Evolutionary conservation across 169 alveolate species (phyloP).

Genomic region (Plasmodium gonderi): DNA sequence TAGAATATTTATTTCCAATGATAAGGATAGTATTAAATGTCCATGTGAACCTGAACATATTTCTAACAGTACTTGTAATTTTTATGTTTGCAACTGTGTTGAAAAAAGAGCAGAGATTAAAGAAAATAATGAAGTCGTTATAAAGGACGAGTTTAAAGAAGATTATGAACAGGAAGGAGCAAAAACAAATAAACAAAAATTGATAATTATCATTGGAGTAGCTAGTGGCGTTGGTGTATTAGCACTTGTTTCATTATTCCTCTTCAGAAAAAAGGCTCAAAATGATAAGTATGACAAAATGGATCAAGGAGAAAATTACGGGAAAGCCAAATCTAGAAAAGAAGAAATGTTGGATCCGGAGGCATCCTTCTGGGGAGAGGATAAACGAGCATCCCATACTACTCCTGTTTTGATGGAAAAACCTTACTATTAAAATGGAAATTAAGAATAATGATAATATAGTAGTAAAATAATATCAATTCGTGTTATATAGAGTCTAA

Average conservation of each 20-base stretch:
- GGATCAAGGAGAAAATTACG: conserved; percentile 50
- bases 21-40: conserved; percentile 34
- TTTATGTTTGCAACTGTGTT: conserved; percentile 49
- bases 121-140: conserved; percentile 31
- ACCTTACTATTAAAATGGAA: conserved; percentile 48
- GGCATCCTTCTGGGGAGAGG: conserved; percentile 76
- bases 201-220: conserved; percentile 10
- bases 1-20: conserved; percentile 74
- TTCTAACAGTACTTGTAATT: conserved; percentile 19
- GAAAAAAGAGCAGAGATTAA: conserved; percentile 34
- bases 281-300: conserved; percentile 41
- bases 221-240: background rate
- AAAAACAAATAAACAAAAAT: background rate
- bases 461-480: background rate
- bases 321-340: conserved; percentile 21
- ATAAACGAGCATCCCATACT: conserved; percentile 65
- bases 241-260: background rate
- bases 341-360: conserved; percentile 73
- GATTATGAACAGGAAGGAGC: background rate
- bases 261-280: conserved; percentile 7
- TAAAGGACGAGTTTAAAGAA: conserved; percentile 22
- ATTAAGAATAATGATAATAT: background rate
- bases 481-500: background rate
- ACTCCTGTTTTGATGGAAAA: conserved; percentile 72
- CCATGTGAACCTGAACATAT: conserved; percentile 52